Conservation (phyloP, 169 alveolate genomes). For the Eimeria maxima region DNA sequence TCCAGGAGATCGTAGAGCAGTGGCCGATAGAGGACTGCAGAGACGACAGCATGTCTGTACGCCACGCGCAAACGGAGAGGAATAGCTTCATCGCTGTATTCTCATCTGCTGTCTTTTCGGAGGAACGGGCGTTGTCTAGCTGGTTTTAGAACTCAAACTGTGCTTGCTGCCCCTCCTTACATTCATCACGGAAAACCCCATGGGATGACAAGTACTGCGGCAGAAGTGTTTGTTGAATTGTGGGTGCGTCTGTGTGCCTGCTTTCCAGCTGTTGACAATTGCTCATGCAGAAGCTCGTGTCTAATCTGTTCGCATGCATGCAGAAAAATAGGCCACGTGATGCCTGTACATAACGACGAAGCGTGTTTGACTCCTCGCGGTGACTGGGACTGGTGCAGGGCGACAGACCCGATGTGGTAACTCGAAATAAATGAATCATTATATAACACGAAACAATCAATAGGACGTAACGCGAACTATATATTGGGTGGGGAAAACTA, state of each 20-base stretch:
- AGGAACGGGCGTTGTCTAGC: no score
- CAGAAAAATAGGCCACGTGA: slow-evolving; percentile 83
- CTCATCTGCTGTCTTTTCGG: no score
- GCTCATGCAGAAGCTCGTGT: not conserved
- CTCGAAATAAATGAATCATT: not conserved
- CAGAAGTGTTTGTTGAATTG: not conserved
- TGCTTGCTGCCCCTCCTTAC: no score
- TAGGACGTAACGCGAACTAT: not conserved
- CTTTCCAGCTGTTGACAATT: not conserved
- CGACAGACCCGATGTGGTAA: slow-evolving; percentile 38
- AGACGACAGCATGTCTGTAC: not conserved
- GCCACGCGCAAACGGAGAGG: not conserved
- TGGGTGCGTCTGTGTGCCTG: not conserved
- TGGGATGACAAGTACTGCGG: not conserved
- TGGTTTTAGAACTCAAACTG: no score
- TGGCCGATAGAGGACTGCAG: no score
- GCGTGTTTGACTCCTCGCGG: slow-evolving; percentile 84
- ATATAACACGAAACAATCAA: no score
- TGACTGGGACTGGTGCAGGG: slow-evolving; percentile 77
- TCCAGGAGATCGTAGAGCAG: no score
- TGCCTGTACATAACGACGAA: slow-evolving; percentile 87
- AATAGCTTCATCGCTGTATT: no score
- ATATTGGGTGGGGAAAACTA: no score
- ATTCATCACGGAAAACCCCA: not conserved
- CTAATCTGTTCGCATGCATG: not conserved